phyloP scores from a whole-genome alignment of 441 rosid species.

The Mallotus repandus region DNA sequence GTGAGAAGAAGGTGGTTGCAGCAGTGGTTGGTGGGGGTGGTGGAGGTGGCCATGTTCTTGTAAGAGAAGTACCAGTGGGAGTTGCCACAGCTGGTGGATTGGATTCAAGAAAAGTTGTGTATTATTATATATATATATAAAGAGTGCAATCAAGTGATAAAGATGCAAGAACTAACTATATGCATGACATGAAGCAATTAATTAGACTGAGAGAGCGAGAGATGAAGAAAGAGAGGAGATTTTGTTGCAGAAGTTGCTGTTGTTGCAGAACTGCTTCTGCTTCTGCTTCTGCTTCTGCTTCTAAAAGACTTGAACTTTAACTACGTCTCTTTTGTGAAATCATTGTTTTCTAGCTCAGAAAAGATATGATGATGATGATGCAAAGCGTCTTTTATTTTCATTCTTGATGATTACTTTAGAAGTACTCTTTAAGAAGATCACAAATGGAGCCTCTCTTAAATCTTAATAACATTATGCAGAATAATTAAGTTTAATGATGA shows the following conservation, averaged over 20 bases:
- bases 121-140: slow-evolving; percentile 6
- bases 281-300: background rate
- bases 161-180: background rate
- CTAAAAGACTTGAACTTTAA: background rate
- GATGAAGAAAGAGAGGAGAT: background rate
- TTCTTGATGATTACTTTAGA: background rate
- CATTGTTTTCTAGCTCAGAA: background rate
- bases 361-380: background rate
- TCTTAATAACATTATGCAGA: background rate
- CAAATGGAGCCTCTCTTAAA: background rate
- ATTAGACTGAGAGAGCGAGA: slow-evolving; percentile 1
- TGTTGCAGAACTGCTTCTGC: background rate
- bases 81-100: slow-evolving; percentile 32
- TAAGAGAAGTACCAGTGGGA: background rate
- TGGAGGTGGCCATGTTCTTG: slow-evolving; percentile 27
- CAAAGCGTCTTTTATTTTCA: background rate
- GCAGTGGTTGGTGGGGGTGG: slow-evolving; percentile 4
- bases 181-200: slow-evolving; percentile 3
- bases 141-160: background rate
- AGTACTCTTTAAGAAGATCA: background rate
- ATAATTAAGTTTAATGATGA: background rate
- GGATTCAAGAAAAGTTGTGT: background rate
- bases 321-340: background rate
- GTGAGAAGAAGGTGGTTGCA: slow-evolving; percentile 24
- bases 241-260: background rate